A percentile compares a stretch with the other conserved stretches of the same genome.
Evolutionary conservation across 2,329 filamentous ascomycete species (phyloP).

Genomic region (Xylariaceae sp.): DNA sequence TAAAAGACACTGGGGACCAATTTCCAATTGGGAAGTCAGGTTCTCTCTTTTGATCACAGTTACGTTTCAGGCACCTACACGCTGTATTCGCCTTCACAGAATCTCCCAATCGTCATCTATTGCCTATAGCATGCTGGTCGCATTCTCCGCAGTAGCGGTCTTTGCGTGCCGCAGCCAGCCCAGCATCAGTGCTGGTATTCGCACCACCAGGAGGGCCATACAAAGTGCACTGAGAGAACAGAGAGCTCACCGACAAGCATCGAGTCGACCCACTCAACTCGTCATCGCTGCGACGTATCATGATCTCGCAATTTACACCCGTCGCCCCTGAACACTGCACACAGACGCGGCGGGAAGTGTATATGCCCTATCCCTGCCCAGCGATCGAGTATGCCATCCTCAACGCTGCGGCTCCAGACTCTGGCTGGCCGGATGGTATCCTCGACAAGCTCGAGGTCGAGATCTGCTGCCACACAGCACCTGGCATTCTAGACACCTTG

Average conservation of each 20-base stretch:
- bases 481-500: conserved; percentile 6
- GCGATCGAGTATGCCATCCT: conserved; percentile 13
- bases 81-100: too few species aligned
- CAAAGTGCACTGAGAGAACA: conserved; percentile 13
- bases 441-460: conserved; percentile 10
- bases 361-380: conserved; percentile 9
- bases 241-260: conserved; percentile 9
- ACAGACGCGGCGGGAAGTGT: conserved; percentile 7
- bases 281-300: conserved; percentile 9
- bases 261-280: conserved; percentile 15
- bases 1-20: too few species aligned
- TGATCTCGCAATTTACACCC: conserved; percentile 13
- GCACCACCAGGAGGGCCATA: conserved; percentile 9
- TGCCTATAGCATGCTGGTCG: too few species aligned
- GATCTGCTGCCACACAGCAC: conserved; percentile 13
- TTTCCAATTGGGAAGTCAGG: too few species aligned
- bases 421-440: conserved; percentile 10
- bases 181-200: conserved; percentile 11
- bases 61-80: too few species aligned
- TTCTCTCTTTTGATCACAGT: too few species aligned
- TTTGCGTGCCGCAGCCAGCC: conserved; percentile 5
- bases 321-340: conserved; percentile 9
- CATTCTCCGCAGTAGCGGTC: too few species aligned
- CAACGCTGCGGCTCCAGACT: conserved; percentile 6
- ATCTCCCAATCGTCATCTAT: too few species aligned